Percentiles rank a stretch among this genome's conserved stretches.
Evolutionary conservation across 345 rosid species (phyloP).

Genomic region (Mangifera indica): DNA sequence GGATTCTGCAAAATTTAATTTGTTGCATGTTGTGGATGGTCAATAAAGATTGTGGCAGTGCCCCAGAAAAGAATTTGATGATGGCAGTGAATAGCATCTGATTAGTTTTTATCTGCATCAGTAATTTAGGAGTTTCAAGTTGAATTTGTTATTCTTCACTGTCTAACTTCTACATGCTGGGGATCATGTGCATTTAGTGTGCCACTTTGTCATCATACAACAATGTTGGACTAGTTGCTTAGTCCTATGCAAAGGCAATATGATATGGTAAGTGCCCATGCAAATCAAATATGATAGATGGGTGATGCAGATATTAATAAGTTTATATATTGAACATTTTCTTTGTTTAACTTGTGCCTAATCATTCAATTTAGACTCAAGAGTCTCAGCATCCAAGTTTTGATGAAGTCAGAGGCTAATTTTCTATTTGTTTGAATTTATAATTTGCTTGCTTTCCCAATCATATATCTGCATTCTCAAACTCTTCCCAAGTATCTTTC

Average conservation of each 20-base stretch:
- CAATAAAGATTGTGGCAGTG: slow-evolving; percentile 4
- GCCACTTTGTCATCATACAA: slow-evolving; percentile 1
- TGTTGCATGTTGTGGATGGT: slow-evolving; percentile 18
- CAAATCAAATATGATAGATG: not conserved
- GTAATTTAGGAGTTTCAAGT: slow-evolving; percentile 10
- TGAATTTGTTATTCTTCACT: slow-evolving; percentile 12
- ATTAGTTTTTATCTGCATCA: slow-evolving; percentile 22
- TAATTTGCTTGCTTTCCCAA: not conserved
- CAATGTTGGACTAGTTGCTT: not conserved
- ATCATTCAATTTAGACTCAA: not conserved
- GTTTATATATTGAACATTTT: not conserved
- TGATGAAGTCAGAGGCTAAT: not conserved
- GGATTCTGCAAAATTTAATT: not conserved
- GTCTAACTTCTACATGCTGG: not conserved
- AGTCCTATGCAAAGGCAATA: slow-evolving; percentile 4
- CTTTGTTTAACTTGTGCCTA: not conserved
- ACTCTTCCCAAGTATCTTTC: slow-evolving; percentile 7
- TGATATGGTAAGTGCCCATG: slow-evolving; percentile 14
- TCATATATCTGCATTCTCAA: not conserved
- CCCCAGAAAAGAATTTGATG: not conserved
- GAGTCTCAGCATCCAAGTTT: not conserved
- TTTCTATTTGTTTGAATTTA: not conserved
- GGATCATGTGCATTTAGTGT: slow-evolving; percentile 23
- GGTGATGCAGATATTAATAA: not conserved
- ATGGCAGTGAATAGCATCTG: slow-evolving; percentile 3